A percentile compares a stretch with the other conserved stretches of the same genome.
These are phyloP conservation scores for Botryotinia globosa DNA, from an alignment of 2,329 filamentous ascomycete species.

Conservation along the genomic window DNA sequence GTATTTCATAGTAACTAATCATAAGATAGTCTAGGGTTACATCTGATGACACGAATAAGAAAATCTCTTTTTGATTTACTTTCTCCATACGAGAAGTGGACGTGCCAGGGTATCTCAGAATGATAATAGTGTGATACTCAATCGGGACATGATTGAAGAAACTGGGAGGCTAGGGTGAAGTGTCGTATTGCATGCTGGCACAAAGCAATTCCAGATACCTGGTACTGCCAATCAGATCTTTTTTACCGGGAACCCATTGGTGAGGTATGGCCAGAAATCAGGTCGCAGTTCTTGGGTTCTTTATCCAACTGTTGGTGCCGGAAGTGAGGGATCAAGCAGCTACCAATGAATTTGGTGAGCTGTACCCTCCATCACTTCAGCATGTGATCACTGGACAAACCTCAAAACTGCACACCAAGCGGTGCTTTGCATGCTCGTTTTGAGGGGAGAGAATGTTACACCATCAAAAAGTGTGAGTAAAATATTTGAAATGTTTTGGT, in stretches of 20 bases:
- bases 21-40: background rate
- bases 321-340: background rate
- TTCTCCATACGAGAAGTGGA: background rate
- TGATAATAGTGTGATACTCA: background rate
- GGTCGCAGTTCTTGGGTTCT: background rate
- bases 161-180: background rate
- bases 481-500: background rate
- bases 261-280: background rate
- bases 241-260: background rate
- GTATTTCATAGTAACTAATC: background rate
- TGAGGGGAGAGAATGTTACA: background rate
- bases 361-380: background rate
- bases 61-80: background rate
- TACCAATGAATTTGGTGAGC: background rate
- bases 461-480: background rate
- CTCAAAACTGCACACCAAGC: no score
- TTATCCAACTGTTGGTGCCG: background rate
- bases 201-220: conserved; percentile 1
- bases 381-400: background rate
- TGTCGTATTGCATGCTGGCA: background rate
- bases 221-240: conserved; percentile 6
- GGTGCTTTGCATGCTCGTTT: background rate
- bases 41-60: background rate
- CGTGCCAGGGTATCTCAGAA: background rate
- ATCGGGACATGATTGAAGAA: background rate